These are phyloP conservation scores for Ascochyta rabiei DNA, from an alignment of 2,329 filamentous ascomycete species.

Conservation along the genomic window DNA sequence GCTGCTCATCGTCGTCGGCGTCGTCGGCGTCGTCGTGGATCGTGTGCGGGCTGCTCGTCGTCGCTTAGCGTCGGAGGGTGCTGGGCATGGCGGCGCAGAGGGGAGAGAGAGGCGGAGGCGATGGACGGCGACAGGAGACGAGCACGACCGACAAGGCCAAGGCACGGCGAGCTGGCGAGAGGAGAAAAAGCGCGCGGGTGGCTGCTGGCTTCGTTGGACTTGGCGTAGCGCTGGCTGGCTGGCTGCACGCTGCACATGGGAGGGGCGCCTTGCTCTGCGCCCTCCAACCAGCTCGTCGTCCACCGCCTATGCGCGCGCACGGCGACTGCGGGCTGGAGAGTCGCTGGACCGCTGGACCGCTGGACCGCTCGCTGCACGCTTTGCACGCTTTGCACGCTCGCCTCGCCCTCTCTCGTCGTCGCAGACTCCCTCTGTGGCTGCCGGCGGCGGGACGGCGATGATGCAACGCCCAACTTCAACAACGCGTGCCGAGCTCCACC, in stretches of 20 bases:
- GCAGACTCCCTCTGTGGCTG: background rate
- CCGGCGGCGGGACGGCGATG: background rate
- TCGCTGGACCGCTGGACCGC: too few relatives aligned
- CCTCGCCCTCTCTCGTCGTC: background rate
- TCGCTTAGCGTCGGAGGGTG: constrained; percentile 2
- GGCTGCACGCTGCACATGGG: background rate
- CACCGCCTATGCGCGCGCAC: background rate
- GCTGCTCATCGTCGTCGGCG: constrained; percentile 37
- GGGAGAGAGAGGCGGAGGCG: background rate
- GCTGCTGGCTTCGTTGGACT: constrained; percentile 9
- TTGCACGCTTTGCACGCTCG: background rate
- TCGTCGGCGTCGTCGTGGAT: background rate
- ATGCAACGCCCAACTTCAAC: too few relatives aligned
- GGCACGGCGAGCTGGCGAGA: constrained; percentile 1
- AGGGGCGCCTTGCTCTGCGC: background rate
- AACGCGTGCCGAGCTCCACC: too few relatives aligned
- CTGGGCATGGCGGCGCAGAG: background rate
- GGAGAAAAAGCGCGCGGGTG: constrained; percentile 9
- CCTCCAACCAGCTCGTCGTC: background rate
- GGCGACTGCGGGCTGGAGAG: too few relatives aligned
- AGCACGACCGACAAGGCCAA: background rate
- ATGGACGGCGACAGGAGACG: constrained; percentile 2
- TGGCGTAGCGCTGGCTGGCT: constrained; percentile 1
- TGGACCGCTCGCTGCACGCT: too few relatives aligned
- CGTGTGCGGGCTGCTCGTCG: background rate